Conservation (phyloP, 176 grass and related monocot genomes). For the Triticum turgidum region DNA sequence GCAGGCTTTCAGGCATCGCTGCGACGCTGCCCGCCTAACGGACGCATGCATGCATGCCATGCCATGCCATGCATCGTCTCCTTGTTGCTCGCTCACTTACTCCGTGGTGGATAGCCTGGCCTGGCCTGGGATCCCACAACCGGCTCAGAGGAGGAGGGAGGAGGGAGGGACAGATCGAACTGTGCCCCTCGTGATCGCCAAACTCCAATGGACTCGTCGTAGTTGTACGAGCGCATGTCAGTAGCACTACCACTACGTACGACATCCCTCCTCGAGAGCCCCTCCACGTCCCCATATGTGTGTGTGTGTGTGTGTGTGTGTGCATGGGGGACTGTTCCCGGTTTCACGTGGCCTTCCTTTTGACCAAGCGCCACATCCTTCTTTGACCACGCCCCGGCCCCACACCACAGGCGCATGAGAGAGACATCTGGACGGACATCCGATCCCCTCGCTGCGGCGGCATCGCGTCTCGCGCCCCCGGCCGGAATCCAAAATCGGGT, state of each 20-base stretch:
- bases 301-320: not conserved
- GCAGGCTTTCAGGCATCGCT: constrained; percentile 6
- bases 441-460: not conserved
- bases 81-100: not conserved
- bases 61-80: constrained; percentile 28
- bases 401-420: not conserved
- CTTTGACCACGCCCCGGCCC: constrained; percentile 34
- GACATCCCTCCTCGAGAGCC: not conserved
- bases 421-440: not conserved
- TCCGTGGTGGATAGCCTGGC: not conserved
- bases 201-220: constrained; percentile 31
- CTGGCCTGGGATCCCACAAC: constrained; percentile 32
- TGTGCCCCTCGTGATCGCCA: constrained; percentile 91
- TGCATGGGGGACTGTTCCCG: constrained; percentile 86
- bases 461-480: constrained; percentile 34
- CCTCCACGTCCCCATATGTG: constrained; percentile 31
- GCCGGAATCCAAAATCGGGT: constrained; percentile 39
- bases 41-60: constrained; percentile 2
- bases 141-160: constrained; percentile 10
- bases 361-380: constrained; percentile 67
- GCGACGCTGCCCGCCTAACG: constrained; percentile 2
- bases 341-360: constrained; percentile 92
- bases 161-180: constrained; percentile 42
- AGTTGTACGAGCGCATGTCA: not conserved
- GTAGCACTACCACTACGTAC: not conserved